phyloP scores from a whole-genome alignment of 345 rosid species.

The Erodium maritimum region DNA sequence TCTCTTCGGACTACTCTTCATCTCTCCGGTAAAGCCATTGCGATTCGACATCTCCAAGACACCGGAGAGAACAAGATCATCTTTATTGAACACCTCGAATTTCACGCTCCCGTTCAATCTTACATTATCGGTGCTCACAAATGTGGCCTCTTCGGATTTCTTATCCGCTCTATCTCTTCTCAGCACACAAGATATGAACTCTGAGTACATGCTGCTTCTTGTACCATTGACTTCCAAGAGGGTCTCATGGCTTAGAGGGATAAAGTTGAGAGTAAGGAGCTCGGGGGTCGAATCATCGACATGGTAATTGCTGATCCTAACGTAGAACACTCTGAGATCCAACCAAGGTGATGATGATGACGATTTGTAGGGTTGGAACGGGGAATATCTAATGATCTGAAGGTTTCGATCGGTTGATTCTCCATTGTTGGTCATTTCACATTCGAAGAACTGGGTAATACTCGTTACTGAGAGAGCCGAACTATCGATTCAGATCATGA shows the following conservation, averaged over 20 bases:
- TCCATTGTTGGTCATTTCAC: slow-evolving; percentile 29
- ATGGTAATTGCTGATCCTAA: slow-evolving; percentile 50
- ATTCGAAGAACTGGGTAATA: too few relatives aligned
- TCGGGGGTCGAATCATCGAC: slow-evolving; percentile 58
- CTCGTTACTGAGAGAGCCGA: slow-evolving; percentile 24
- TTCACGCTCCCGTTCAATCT: slow-evolving; percentile 60
- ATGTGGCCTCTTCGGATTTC: slow-evolving; percentile 68
- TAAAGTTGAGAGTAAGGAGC: slow-evolving; percentile 51
- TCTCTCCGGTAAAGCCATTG: slow-evolving; percentile 34
- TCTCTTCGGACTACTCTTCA: slow-evolving; percentile 18
- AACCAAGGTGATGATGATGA: slow-evolving; percentile 39
- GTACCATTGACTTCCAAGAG: slow-evolving; percentile 68
- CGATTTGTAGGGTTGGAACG: slow-evolving; percentile 30
- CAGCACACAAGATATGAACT: slow-evolving; percentile 46
- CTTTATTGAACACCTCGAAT: slow-evolving; percentile 59
- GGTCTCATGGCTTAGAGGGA: slow-evolving; percentile 59
- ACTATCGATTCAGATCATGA: slow-evolving; percentile 9
- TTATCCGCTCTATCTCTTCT: slow-evolving; percentile 70
- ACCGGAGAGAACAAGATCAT: slow-evolving; percentile 56
- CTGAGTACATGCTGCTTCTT: slow-evolving; percentile 42
- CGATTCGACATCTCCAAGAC: slow-evolving; percentile 36
- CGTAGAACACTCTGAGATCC: slow-evolving; percentile 76
- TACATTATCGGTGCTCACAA: slow-evolving; percentile 66
- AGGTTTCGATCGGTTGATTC: slow-evolving; percentile 24
- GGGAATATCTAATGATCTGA: slow-evolving; percentile 41